phyloP scores from a whole-genome alignment of 371 early-diverging fungal genomes.

The Mortierella sp. region DNA sequence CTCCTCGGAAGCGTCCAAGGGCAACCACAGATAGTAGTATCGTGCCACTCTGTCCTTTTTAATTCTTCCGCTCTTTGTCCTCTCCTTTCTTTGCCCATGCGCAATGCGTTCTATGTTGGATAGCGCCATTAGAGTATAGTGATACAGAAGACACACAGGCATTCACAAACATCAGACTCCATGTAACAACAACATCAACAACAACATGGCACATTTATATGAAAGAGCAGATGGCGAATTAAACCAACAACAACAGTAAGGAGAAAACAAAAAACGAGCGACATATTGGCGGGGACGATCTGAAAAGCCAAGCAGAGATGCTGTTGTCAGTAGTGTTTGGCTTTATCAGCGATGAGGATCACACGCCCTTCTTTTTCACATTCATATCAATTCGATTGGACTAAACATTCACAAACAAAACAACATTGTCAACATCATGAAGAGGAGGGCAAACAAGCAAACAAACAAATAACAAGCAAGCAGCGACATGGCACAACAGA shows the following conservation, averaged over 20 bases:
- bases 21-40: background rate
- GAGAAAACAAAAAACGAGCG: background rate
- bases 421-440: background rate
- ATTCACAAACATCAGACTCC: background rate
- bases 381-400: background rate
- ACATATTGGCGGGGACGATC: background rate
- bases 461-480: background rate
- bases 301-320: background rate
- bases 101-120: background rate
- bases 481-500: background rate
- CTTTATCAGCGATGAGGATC: background rate
- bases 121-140: background rate
- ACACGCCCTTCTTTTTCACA: background rate
- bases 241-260: background rate
- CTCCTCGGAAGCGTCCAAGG: background rate
- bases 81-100: background rate
- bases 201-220: background rate
- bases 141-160: background rate
- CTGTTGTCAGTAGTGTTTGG: background rate
- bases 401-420: background rate
- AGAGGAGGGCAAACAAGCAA: background rate
- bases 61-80: background rate
- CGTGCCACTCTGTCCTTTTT: no score
- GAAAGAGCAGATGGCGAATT: background rate
- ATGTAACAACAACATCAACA: background rate